phyloP scores from a whole-genome alignment of 805 yeast species.

The Candida tibetensis region DNA sequence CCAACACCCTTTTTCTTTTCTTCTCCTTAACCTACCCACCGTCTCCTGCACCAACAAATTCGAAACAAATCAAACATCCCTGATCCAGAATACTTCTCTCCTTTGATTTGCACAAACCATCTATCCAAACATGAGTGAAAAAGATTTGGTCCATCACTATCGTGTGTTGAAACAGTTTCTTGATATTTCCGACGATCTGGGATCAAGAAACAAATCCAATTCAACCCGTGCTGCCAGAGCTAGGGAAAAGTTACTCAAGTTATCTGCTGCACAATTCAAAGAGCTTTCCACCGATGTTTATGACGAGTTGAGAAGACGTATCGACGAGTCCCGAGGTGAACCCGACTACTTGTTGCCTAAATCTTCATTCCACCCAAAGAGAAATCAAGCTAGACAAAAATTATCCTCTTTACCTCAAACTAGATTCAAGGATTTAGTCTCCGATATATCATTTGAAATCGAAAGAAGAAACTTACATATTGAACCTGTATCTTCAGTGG shows the following conservation, averaged over 20 bases:
- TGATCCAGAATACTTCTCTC: not conserved
- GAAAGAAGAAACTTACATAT: conserved; percentile 66
- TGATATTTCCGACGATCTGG: conserved; percentile 46
- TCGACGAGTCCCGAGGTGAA: conserved; percentile 53
- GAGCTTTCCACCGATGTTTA: conserved; percentile 93
- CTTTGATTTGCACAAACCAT: not conserved
- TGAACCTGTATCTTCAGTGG: conserved; percentile 9
- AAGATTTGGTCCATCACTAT: conserved; percentile 44
- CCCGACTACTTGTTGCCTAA: conserved; percentile 68
- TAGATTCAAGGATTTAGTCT: conserved; percentile 85
- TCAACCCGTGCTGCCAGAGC: conserved; percentile 75
- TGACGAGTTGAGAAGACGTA: conserved; percentile 85
- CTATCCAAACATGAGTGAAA: conserved; percentile 9
- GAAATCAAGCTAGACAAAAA: conserved; percentile 94
- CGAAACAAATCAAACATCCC: too few species aligned
- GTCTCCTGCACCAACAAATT: too few species aligned
- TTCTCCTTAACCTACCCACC: not conserved
- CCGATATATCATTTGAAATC: conserved; percentile 84
- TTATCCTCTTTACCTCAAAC: conserved; percentile 77
- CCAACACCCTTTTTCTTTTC: not conserved
- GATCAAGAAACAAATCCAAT: conserved; percentile 38
- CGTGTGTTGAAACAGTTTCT: conserved; percentile 50
- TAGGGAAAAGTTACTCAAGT: conserved; percentile 75
- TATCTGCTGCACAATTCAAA: conserved; percentile 77
- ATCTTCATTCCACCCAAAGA: conserved; percentile 78